These are phyloP conservation scores for Corchorus olitorius DNA, from an alignment of 345 rosid genomes.

Conservation along the genomic window DNA sequence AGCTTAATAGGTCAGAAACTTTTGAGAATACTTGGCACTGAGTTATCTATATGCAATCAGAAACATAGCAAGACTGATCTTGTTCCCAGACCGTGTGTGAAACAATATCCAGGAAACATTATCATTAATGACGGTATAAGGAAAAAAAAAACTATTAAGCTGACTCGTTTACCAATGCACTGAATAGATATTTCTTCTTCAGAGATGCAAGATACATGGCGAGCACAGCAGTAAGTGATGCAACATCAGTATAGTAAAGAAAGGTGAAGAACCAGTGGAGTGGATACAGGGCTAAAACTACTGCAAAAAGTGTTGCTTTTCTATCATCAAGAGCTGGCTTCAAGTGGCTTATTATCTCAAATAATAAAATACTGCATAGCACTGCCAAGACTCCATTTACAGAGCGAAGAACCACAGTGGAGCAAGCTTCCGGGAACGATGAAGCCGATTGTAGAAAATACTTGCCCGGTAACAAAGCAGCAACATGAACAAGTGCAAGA, in stretches of 20 bases:
- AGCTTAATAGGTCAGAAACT: not conserved
- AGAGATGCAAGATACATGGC: slow-evolving; percentile 85
- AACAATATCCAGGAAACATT: slow-evolving; percentile 8
- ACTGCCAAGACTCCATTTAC: slow-evolving; percentile 69
- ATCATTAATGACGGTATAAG: not conserved
- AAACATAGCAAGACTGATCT: not conserved
- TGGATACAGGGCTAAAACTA: slow-evolving; percentile 72
- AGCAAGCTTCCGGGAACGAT: slow-evolving; percentile 59
- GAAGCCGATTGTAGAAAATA: slow-evolving; percentile 29
- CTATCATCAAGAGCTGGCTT: slow-evolving; percentile 59
- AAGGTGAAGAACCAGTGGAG: slow-evolving; percentile 95
- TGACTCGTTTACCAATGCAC: slow-evolving; percentile 68
- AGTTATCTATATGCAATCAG: not conserved
- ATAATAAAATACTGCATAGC: slow-evolving; percentile 64
- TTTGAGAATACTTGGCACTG: not conserved
- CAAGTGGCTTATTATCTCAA: slow-evolving; percentile 63
- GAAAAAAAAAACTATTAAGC: slow-evolving; percentile 16
- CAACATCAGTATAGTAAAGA: slow-evolving; percentile 95
- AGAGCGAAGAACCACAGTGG: slow-evolving; percentile 63
- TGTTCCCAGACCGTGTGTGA: not conserved
- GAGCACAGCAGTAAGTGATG: slow-evolving; percentile 78
- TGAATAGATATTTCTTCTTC: slow-evolving; percentile 66
- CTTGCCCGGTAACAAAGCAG: slow-evolving; percentile 72
- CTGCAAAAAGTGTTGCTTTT: slow-evolving; percentile 56
- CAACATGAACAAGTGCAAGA: slow-evolving; percentile 81